phyloP scores from a whole-genome alignment of 2,329 filamentous ascomycete genomes.

The Neofusicoccum parvum region DNA sequence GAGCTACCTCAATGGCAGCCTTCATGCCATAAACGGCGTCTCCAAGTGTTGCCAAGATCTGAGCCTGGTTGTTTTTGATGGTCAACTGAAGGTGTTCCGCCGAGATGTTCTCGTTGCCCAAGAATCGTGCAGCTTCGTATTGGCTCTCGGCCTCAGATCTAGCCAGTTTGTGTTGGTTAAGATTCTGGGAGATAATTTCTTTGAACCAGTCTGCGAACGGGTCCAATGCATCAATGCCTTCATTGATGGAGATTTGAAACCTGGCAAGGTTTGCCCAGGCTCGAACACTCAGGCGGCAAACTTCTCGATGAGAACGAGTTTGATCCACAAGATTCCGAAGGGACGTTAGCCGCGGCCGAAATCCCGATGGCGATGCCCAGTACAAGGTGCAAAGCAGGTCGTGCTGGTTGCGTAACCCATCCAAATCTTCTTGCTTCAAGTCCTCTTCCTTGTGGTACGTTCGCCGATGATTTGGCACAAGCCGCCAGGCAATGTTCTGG shows the following conservation, averaged over 20 bases:
- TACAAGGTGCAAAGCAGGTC: conserved; percentile 63
- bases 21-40: conserved; percentile 56
- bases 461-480: conserved; percentile 63
- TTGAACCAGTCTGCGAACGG: conserved; percentile 58
- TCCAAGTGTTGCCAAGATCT: conserved; percentile 57
- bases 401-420: conserved; percentile 63
- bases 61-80: conserved; percentile 59
- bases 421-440: conserved; percentile 55
- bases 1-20: conserved; percentile 48
- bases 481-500: conserved; percentile 58
- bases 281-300: conserved; percentile 60
- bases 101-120: conserved; percentile 44
- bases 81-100: conserved; percentile 52
- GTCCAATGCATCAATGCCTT: conserved; percentile 47
- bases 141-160: conserved; percentile 62
- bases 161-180: conserved; percentile 58
- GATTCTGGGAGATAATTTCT: conserved; percentile 55
- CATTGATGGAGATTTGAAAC: conserved; percentile 59
- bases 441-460: conserved; percentile 60
- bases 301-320: conserved; percentile 59
- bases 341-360: conserved; percentile 55
- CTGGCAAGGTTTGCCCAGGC: conserved; percentile 59
- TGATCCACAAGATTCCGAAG: conserved; percentile 60
- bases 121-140: conserved; percentile 39
- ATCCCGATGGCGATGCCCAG: conserved; percentile 56